phyloP scores from a whole-genome alignment of 495 filamentous ascomycete genomes.

The Daldinia grandis region DNA sequence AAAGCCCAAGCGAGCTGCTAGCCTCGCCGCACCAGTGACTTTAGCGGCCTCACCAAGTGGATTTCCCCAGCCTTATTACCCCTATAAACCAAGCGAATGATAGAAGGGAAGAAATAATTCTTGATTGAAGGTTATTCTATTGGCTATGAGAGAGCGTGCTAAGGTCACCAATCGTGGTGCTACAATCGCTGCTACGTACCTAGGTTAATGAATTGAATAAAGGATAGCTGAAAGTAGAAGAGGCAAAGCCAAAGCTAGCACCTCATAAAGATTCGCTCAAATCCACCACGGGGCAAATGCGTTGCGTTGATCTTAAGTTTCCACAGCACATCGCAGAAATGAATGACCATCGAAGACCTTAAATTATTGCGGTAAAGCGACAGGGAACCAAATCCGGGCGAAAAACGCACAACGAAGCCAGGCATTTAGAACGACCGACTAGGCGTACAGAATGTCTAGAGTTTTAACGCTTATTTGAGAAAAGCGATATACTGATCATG shows the following conservation, averaged over 20 bases:
- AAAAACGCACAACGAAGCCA: not conserved
- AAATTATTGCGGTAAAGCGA: not conserved
- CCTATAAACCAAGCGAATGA: not conserved
- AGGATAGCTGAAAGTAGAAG: not conserved
- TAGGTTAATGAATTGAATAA: not conserved
- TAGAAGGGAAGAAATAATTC: not conserved
- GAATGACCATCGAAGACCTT: not conserved
- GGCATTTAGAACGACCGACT: not conserved
- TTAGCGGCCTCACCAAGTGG: constrained; percentile 10
- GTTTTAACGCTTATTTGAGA: not conserved
- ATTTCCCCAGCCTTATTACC: constrained; percentile 11
- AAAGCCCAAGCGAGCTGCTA: constrained; percentile 12
- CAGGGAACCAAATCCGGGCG: too few species aligned
- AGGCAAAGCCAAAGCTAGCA: not conserved
- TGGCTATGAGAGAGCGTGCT: not conserved
- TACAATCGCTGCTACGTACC: not conserved
- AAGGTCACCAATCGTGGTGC: not conserved
- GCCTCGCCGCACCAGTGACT: constrained; percentile 21
- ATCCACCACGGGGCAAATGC: not conserved
- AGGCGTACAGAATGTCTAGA: not conserved
- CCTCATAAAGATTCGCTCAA: not conserved
- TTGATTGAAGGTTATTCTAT: constrained; percentile 4
- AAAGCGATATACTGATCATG: constrained; percentile 3
- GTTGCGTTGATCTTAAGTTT: not conserved
- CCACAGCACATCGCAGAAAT: not conserved